Evolutionary conservation across 2,329 filamentous ascomycete species (phyloP).

Genomic region (Simplicillium aogashimaense): DNA sequence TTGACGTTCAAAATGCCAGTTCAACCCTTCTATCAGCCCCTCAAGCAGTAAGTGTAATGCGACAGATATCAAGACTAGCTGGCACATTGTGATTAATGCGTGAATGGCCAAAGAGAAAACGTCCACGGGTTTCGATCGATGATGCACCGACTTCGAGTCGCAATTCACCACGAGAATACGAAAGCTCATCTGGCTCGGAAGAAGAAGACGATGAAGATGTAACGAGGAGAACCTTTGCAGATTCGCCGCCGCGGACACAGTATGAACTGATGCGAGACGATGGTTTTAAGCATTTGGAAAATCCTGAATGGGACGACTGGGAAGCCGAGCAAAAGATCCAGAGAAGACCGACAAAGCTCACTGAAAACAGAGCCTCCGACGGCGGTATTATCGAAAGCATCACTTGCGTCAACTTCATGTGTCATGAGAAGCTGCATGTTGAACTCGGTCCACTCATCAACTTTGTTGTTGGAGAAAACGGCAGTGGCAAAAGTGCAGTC

Average conservation of each 20-base stretch:
- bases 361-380: conserved; percentile 66
- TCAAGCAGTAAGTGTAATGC: conserved; percentile 1
- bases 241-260: conserved; percentile 41
- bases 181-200: conserved; percentile 12
- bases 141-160: conserved; percentile 12
- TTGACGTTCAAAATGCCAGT: conserved; percentile 1
- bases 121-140: conserved; percentile 1
- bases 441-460: conserved; percentile 91
- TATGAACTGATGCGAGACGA: conserved; percentile 53
- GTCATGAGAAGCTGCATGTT: conserved; percentile 72
- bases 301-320: conserved; percentile 50
- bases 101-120: conserved; percentile 1
- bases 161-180: conserved; percentile 11
- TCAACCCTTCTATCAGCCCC: conserved; percentile 1
- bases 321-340: conserved; percentile 55
- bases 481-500: conserved; percentile 94
- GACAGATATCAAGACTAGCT: too few relatives aligned
- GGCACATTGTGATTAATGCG: too few relatives aligned
- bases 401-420: conserved; percentile 92
- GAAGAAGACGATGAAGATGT: conserved; percentile 23
- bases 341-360: conserved; percentile 35
- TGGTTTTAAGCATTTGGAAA: conserved; percentile 45
- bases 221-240: conserved; percentile 3
- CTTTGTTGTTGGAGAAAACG: conserved; percentile 96
- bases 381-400: conserved; percentile 84